Base-by-base conservation (phyloP, 1,139 yeast genomes). In the Petasospora fabianii region DNA sequence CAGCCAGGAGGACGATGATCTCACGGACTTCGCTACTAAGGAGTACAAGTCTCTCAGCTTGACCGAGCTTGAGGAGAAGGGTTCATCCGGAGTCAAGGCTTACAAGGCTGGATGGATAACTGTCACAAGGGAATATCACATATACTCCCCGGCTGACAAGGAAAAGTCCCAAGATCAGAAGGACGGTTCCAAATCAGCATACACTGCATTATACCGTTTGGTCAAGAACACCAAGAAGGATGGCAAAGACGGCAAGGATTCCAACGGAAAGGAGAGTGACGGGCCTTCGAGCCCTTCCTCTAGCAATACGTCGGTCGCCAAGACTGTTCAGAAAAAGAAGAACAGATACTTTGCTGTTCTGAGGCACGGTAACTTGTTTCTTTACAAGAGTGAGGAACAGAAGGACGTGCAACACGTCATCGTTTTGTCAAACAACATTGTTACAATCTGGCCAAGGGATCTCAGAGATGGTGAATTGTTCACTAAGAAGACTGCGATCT, bases 361-460 rank as follows among this genome's bases (percentile, higher is more conserved):
- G 40, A 82, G 83, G 49, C 96, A 88, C 54, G 96, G 97, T 0
- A 88, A 88, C 54, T 62, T 92, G 40, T 86, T 90, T 54, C 66
- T 92, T 11, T 90, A 85, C 62, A 77, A 77, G 48, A 85, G 82
- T 51, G 83, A 83, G 46, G 66, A 70, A 36, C 68, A 79, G 54
- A 72, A 71, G 43, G 82, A 82, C 53, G 81, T 87, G 15, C 77
- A 78, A 49, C 94, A 86, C 59, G 96, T 85, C 6, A 77, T 90
- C 46, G 90, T 85, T 1, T 62, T 90, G 27, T 74, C 84, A 5
- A 76, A 82, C 52, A 77, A 79, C 51, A 68, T 85, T 35, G 83
- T 87, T 1, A 67, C 84, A 0, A 64, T 88, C n/a, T 92, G 97
- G 97, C 98, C 97, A 1, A 73, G 90, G 18, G 53, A 56, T 31